Conservation (phyloP, 2,329 filamentous ascomycete species). For the Penicillium sp. region DNA sequence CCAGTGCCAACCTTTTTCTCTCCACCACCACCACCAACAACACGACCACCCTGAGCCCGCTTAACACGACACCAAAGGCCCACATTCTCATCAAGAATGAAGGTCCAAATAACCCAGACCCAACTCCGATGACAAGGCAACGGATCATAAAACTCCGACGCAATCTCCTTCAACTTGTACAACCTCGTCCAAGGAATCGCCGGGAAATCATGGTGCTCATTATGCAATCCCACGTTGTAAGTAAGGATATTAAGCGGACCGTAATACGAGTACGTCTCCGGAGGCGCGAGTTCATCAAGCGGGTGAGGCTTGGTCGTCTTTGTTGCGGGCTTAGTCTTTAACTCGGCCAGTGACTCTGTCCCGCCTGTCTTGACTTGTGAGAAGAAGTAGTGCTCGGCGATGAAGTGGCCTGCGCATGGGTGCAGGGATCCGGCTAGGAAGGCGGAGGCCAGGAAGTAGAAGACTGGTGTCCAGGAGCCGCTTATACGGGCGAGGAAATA, state of each 20-base stretch:
- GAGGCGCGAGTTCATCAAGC: conserved; percentile 64
- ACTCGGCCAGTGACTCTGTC: conserved; percentile 55
- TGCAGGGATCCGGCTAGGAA: conserved; percentile 94
- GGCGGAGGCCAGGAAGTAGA: conserved; percentile 83
- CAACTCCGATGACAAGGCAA: conserved; percentile 87
- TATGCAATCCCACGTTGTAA: conserved; percentile 97
- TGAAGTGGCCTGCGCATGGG: conserved; percentile 95
- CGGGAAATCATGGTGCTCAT: conserved; percentile 98
- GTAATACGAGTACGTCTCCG: conserved; percentile 97
- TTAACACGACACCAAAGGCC: conserved; percentile 92
- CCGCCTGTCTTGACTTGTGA: conserved; percentile 37
- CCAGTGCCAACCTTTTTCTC: conserved; percentile 20
- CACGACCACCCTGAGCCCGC: conserved; percentile 72
- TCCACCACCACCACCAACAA: conserved; percentile 49
- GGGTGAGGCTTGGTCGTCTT: conserved; percentile 48
- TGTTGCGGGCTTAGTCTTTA: conserved; percentile 32
- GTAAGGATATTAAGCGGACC: conserved; percentile 87
- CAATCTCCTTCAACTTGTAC: conserved; percentile 72
- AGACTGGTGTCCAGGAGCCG: conserved; percentile 59
- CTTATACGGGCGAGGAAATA: conserved; percentile 62
- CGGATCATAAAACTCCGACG: conserved; percentile 86
- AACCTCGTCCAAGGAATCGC: conserved; percentile 93
- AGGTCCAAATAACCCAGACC: conserved; percentile 91
- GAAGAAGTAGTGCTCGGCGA: conserved; percentile 91
- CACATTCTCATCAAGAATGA: conserved; percentile 85